Evolutionary conservation across 2,329 filamentous ascomycete species (phyloP), one percentile per base, ranked within the genome.

Genomic region (Colletotrichum graminicola): DNA sequence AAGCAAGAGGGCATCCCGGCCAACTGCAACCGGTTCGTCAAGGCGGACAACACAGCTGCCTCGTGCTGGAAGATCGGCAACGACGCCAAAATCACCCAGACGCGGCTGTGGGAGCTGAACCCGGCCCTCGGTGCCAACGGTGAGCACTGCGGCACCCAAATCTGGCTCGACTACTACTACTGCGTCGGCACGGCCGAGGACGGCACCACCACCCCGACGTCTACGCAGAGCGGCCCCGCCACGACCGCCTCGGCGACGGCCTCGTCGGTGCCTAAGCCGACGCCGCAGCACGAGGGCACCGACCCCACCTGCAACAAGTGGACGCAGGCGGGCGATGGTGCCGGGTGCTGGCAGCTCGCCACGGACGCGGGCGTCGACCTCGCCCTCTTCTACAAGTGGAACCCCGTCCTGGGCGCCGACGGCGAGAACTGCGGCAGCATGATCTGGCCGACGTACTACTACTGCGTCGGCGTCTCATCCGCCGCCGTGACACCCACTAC

Each of bases 91-190:
- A 66, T 66, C 54, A 57, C 63, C 14, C 63, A 57, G 36, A 55
- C 11, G 23, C 14, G 57, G 16, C 36, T 67, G 3, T 67, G 16
- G 14, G 57, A 67, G 16, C 49, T 52, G 11, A 67, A 61, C 34
- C 64, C 64, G 55, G 64, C 32, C 21, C 45, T 76, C 6, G 75
- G 73, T 21, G n/a, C 55, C 1, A 51, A 72, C 39, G 76, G 78
- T 10, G 72, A 71, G 21, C 75, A 79, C 64, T 79, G 78, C 62
- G 60, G 52, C 41, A 75, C 72, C 10, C 56, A 66, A 14, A 66
- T 77, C 39, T 77, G 72, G 76, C 54, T 73, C 5, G 66, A 67
- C 21, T 74, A 79, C 36, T 75, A 72, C 23, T 78, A 78, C 69
- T 78, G 77, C 63, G 67, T 78, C 14, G 72, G 43, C n/a, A 12